Base-by-base conservation (phyloP, 2,329 filamentous ascomycete species). In the Penicillium sp. region DNA sequence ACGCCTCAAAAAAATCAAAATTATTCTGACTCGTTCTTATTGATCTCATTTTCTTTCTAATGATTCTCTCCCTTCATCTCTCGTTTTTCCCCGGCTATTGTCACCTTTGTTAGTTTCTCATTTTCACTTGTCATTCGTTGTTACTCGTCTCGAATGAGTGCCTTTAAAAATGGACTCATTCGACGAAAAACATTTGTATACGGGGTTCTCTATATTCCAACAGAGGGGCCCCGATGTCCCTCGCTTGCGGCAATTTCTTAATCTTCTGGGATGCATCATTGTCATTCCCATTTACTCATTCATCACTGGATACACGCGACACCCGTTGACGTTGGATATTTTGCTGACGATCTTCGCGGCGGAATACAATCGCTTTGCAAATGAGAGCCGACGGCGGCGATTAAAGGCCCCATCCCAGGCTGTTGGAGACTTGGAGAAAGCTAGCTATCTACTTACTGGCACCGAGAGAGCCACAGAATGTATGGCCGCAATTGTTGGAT, bases 401-500 rank as follows among this genome's bases (percentile, higher is more conserved):
- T 56, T 68, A 24, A 55, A 63, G 46, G 60, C 59, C 10, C 60
- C 43, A 9, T 40, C 61, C 7, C 56, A 58, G 36, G 51, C 60
- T 19, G 39, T 56, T 22, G 57, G 62, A 47, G 68, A 68, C 44
- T 52, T 61, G 6, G 62, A 67, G 19, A 67, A 64, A 35, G 57
- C 55, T 10, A 56, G 36, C 6, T 36, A 56, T 31, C 9, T 50
- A 11, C 36, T 60, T 16, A 35, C 44, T 1, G 50, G 31, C 13
- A 10, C 24, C n/a, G 55, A 50, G n/a, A 56, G 50, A 13, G 59
- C 55, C 0, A 58, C 58, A 18, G 66, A 68, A 33, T 71, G 69
- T 18, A 67, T 73, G 56, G 68, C 68, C 6, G 63, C 66, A 0
- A 62, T 74, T 19, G 71, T 73, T 16, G 71, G 71, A 24, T 74